Evolutionary conservation across 2,329 filamentous ascomycete species (phyloP).

Genomic region (Aschersonia sp.): DNA sequence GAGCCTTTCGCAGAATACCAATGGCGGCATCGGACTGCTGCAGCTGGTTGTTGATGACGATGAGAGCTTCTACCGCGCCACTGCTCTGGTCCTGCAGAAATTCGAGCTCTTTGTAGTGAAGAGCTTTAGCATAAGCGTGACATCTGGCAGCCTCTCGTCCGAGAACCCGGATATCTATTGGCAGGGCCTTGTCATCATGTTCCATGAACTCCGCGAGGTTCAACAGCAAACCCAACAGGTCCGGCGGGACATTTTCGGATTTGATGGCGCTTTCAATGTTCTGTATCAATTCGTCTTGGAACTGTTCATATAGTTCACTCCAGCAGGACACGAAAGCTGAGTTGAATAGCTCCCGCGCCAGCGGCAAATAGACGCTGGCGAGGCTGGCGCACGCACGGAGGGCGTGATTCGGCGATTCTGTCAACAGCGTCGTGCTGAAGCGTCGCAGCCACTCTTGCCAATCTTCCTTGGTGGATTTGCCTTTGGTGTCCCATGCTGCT

Average conservation of each 20-base stretch:
- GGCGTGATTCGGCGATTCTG: conserved; percentile 92
- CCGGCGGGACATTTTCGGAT: conserved; percentile 88
- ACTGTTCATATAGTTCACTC: conserved; percentile 94
- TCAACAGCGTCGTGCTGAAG: conserved; percentile 88
- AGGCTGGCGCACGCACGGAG: conserved; percentile 84
- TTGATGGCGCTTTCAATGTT: conserved; percentile 94
- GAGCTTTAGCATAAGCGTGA: conserved; percentile 92
- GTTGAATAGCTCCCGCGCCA: conserved; percentile 92
- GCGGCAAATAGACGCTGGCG: conserved; percentile 78
- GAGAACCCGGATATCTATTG: conserved; percentile 89
- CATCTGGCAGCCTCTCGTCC: conserved; percentile 93
- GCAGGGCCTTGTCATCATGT: conserved; percentile 94
- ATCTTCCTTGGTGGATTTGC: conserved; percentile 94
- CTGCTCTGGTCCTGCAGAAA: conserved; percentile 97
- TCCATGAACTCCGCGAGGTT: conserved; percentile 99
- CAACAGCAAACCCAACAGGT: conserved; percentile 83
- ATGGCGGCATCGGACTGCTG: conserved; percentile 98
- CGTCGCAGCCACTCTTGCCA: conserved; percentile 98
- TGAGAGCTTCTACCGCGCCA: conserved; percentile 87
- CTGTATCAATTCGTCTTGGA: conserved; percentile 88
- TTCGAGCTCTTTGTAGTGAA: conserved; percentile 98
- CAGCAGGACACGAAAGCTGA: conserved; percentile 98
- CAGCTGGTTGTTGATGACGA: conserved; percentile 98
- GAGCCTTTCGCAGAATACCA: conserved; percentile 89
- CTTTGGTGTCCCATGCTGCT: conserved; percentile 90